Evolutionary conservation across 192 early-diverging fungal species (phyloP), one percentile per base, ranked within the genome.

Genomic region (Coemansia nantahalensis): DNA sequence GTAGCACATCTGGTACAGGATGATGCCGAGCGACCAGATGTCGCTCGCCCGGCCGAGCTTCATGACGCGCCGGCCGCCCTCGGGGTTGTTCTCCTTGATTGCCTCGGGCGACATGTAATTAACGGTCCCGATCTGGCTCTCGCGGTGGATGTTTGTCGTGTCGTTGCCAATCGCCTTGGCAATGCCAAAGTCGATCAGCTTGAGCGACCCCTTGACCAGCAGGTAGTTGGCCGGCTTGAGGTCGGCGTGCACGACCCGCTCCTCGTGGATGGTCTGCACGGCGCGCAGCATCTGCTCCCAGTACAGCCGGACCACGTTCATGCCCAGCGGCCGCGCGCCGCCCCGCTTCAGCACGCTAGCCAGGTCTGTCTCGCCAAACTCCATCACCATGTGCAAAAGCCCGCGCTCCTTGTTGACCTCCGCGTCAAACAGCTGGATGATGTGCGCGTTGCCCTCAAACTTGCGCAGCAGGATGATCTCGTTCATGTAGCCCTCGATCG

Each of bases 21-120:
- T 97, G 45, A 92, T 93, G 13, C 93, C 93, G 9, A 95, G 66
- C 0, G 91, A 91, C 94, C 94, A 91, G 2, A 97, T 86, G 57
- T 97, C 94, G 44, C 83, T 86, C 0, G 93, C 64, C 0, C 86
- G 73, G 6, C 91, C 91, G 14, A 92, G 71, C 79, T 91, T 67
- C 68, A 69, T 65, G 45, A 76, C 15, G 42, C 68, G 64, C 34
- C 45, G 33, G 1, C 67, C 60, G 38, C 35, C 40, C 7, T 73
- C 62, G 2, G 45, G 51, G 33, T 67, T 78, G 14, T 63, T 72
- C 38, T 79, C 79, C 23, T 72, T 52, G 53, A 95, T 84, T 1
- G 91, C 83, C 63, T 98, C 95, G 0, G 95, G 95, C 1, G 93
- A 82, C 93, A 98, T 98, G 63, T 97, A 98, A 51, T 94, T 94